Percentiles rank a stretch among this genome's conserved stretches.
Conservation (phyloP, 257 asterid genomes). For the Solanum appendiculatum region DNA sequence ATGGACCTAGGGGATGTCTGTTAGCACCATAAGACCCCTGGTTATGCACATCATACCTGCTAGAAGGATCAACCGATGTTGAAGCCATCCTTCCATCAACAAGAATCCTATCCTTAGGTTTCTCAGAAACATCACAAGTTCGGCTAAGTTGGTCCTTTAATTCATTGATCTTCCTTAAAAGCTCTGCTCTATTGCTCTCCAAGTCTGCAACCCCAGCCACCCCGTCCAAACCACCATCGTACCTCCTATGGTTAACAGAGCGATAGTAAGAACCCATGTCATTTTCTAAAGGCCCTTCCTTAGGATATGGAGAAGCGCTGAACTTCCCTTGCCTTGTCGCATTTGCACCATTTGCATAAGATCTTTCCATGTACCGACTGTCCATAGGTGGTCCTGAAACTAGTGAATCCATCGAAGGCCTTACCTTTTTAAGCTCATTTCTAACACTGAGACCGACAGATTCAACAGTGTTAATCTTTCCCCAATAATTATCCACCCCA, state of each 20-base stretch:
- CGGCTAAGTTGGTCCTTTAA: slow-evolving; percentile 60
- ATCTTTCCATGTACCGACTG: slow-evolving; percentile 11
- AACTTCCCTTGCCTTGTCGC: slow-evolving; percentile 30
- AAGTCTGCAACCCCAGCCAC: slow-evolving; percentile 39
- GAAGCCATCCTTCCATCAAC: slow-evolving; percentile 27
- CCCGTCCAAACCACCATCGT: slow-evolving; percentile 40
- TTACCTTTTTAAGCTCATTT: slow-evolving; percentile 18
- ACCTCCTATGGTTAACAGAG: slow-evolving; percentile 33
- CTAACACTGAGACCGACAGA: slow-evolving; percentile 17
- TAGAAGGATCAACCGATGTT: slow-evolving; percentile 33
- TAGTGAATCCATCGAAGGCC: slow-evolving; percentile 30
- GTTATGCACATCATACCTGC: slow-evolving; percentile 24
- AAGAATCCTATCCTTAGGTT: slow-evolving; percentile 35
- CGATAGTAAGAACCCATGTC: slow-evolving; percentile 33
- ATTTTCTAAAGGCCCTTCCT: slow-evolving; percentile 55
- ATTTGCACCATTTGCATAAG: slow-evolving; percentile 17
- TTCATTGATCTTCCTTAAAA: slow-evolving; percentile 70
- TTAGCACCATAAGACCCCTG: slow-evolving; percentile 37
- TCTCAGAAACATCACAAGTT: slow-evolving; percentile 49
- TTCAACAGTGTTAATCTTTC: slow-evolving; percentile 26
- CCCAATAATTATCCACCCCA: slow-evolving; percentile 15
- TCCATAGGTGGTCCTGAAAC: slow-evolving; percentile 37
- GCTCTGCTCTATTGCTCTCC: slow-evolving; percentile 71
- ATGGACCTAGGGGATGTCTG: slow-evolving; percentile 28
- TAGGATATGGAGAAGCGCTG: slow-evolving; percentile 26